Conservation (phyloP, 1,139 yeast species). For the Petasospora fabianii region DNA sequence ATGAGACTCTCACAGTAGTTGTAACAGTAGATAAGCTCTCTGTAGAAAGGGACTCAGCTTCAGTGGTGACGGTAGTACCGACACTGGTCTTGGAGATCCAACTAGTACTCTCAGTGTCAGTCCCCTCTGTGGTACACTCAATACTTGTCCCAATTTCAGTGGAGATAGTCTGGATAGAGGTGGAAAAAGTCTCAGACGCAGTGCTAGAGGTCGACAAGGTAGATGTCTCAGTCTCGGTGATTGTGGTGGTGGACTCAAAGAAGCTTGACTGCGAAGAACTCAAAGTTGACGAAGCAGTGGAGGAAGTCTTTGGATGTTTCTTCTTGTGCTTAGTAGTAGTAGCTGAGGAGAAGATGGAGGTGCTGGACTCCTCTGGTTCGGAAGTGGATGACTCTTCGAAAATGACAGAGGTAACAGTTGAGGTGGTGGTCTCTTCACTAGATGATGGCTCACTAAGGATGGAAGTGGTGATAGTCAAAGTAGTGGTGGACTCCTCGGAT, state of each 20-base stretch:
- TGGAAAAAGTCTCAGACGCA: background rate
- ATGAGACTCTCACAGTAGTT: background rate
- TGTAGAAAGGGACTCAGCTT: background rate
- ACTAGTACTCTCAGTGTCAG: background rate
- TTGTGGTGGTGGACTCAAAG: background rate
- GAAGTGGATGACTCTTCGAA: background rate
- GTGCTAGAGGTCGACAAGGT: too few relatives aligned
- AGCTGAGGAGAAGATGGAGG: background rate
- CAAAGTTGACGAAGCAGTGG: background rate
- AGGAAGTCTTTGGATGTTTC: background rate
- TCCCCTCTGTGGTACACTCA: background rate
- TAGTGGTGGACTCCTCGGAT: background rate
- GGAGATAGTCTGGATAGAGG: background rate
- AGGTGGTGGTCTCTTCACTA: conserved; percentile 1
- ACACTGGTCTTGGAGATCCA: too few relatives aligned
- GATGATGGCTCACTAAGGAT: too few relatives aligned
- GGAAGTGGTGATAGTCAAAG: conserved; percentile 5
- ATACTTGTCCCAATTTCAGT: background rate
- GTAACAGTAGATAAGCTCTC: background rate
- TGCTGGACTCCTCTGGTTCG: background rate
- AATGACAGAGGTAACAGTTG: background rate
- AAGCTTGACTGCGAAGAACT: background rate
- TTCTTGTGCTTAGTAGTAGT: background rate
- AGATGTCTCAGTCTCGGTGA: background rate
- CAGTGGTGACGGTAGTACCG: background rate